Percentiles rank a stretch among this genome's conserved stretches.
These are phyloP conservation scores for Candolleomyces eurysporus DNA, from an alignment of 768 basidiomycete genomes.

Conservation along the genomic window DNA sequence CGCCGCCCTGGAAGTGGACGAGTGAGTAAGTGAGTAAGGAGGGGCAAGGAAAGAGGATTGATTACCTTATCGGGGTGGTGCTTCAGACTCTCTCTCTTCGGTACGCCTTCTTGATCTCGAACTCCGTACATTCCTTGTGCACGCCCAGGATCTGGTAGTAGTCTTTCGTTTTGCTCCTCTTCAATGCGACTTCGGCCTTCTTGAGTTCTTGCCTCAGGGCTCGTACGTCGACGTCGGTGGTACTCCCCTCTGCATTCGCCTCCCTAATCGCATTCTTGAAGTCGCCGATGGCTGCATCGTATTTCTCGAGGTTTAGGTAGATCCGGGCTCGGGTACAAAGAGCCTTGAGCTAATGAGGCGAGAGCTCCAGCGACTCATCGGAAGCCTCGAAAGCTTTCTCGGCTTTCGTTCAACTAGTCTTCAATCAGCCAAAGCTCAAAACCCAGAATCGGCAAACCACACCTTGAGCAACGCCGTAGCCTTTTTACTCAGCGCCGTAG, in stretches of 20 bases:
- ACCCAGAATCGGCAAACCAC: too few species aligned
- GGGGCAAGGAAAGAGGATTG: conserved; percentile 11
- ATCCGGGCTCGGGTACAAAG: conserved; percentile 84
- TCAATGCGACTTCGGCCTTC: conserved; percentile 79
- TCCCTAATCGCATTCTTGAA: conserved; percentile 49
- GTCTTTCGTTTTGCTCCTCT: conserved; percentile 88
- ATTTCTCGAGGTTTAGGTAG: conserved; percentile 69
- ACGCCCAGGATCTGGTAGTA: conserved; percentile 81
- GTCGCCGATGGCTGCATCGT: conserved; percentile 67
- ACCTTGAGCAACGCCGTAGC: conserved; percentile 83
- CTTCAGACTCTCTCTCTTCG: conserved; percentile 79
- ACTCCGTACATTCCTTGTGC: conserved; percentile 56
- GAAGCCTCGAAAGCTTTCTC: too few species aligned
- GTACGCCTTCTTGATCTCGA: conserved; percentile 90
- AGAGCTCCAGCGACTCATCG: too few species aligned
- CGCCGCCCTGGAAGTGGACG: conserved; percentile 62
- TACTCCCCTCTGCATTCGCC: conserved; percentile 56
- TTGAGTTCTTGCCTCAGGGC: conserved; percentile 64
- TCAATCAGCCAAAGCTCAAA: too few species aligned
- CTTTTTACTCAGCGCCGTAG: conserved; percentile 78
- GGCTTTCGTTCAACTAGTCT: too few species aligned
- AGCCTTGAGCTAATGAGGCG: conserved; percentile 69
- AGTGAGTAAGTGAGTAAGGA: not conserved
- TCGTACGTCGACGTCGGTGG: conserved; percentile 57
- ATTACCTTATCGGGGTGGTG: conserved; percentile 86